Evolutionary conservation across 805 yeast species (phyloP), one percentile per base, ranked within the genome.

Genomic region (Cyberlindnera veronae): DNA sequence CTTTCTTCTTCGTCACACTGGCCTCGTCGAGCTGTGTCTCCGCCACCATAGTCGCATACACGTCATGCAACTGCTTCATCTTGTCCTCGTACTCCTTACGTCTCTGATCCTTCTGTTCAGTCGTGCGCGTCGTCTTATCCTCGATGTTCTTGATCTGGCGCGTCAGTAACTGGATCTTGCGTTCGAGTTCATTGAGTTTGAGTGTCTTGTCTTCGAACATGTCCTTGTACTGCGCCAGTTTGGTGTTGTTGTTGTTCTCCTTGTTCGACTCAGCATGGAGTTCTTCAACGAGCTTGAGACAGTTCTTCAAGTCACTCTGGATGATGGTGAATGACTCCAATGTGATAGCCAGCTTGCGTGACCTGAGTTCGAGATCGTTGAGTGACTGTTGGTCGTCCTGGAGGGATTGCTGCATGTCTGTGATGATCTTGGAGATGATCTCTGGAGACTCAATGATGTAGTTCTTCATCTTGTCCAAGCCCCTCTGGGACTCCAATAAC

Each of bases 391-490:
- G 64, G 44, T 71, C 77, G 4, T 54, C 52, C 10, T 63, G 61
- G 18, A 79, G 64, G 6, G 76, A 67, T 16, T 54, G 57, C 34
- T 68, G 65, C 58, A 84, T 63, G 39, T 78, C 81, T 5, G 67
- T 62, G 17, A 81, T 79, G 17, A 76, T 68, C 45, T 69, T 69
- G 22, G 65, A 64, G 18, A 84, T 63, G 27, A 73, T 71, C 29
- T 70, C 75, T 11, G 84, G 78, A 22, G 84, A 77, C 30, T 80
- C 80, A 29, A 75, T 71, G 3, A 81, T 68, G 51, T 81, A 83
- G 23, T 73, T 72, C 42, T 74, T 71, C 38, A 85, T 63, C 45
- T 74, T 76, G 26, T 79, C 86, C 17, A 78, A 60, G 37, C 79
- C 81, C 35, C 76, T 74, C 38, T 71, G 74, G 3, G 77, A 58